phyloP scores from a whole-genome alignment of 345 rosid species.

The Dimocarpus longan region DNA sequence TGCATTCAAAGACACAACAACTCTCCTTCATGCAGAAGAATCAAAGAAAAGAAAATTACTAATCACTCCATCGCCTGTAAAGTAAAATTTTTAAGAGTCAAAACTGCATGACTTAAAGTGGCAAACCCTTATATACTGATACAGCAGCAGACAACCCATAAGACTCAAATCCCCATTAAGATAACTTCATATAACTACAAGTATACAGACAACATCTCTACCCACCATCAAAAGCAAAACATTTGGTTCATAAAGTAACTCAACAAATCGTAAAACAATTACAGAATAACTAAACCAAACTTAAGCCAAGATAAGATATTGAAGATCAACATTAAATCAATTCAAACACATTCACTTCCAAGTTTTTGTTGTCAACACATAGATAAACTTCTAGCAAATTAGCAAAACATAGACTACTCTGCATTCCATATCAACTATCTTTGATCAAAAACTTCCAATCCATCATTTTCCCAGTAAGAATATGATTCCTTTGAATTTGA shows the following conservation, averaged over 20 bases:
- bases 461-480: too few species aligned
- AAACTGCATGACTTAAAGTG: neutral
- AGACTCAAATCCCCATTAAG: neutral
- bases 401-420: neutral
- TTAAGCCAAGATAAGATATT: neutral
- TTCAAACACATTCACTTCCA: neutral
- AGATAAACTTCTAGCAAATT: neutral
- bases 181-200: neutral
- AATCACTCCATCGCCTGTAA: conserved; percentile 48
- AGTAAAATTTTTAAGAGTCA: conserved; percentile 14
- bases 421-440: neutral
- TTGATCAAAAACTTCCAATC: too few species aligned
- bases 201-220: neutral
- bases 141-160: neutral
- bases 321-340: neutral
- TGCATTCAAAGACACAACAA: conserved; percentile 3
- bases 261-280: neutral
- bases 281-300: neutral
- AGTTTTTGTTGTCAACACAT: neutral
- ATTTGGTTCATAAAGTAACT: neutral
- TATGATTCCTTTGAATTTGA: neutral
- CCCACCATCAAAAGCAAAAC: neutral
- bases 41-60: conserved; percentile 24
- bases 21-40: conserved; percentile 36
- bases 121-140: neutral